phyloP scores from a whole-genome alignment of 2,329 filamentous ascomycete genomes.

The Tolypocladium endophyticum region DNA sequence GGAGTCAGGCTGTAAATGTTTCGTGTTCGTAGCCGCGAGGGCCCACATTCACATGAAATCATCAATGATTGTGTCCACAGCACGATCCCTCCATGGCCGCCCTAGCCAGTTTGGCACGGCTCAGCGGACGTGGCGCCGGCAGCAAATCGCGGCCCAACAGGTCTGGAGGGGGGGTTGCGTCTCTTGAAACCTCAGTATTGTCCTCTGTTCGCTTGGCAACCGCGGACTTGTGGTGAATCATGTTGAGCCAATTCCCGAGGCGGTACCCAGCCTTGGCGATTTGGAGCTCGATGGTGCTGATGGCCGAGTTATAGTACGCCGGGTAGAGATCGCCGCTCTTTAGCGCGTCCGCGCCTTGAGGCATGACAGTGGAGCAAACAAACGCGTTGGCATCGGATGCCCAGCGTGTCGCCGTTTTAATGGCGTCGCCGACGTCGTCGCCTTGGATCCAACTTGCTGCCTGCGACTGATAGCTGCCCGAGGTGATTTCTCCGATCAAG shows the following conservation, averaged over 20 bases:
- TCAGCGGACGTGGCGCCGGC: slow-evolving; percentile 12
- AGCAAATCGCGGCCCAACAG: slow-evolving; percentile 13
- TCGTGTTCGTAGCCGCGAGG: too few relatives aligned
- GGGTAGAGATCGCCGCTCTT: slow-evolving; percentile 27
- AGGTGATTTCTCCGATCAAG: slow-evolving; percentile 23
- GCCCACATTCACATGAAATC: background rate
- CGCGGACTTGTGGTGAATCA: slow-evolving; percentile 9
- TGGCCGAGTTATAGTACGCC: slow-evolving; percentile 26
- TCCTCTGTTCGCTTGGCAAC: slow-evolving; percentile 9
- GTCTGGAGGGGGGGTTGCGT: slow-evolving; percentile 7
- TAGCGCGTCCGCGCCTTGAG: slow-evolving; percentile 24
- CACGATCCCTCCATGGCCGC: slow-evolving; percentile 12
- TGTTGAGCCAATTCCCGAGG: slow-evolving; percentile 19
- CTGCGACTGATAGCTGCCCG: slow-evolving; percentile 23
- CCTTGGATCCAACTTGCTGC: slow-evolving; percentile 24
- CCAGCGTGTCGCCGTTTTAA: slow-evolving; percentile 24
- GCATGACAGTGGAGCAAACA: slow-evolving; percentile 32
- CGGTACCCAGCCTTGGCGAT: slow-evolving; percentile 33
- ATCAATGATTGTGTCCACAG: slow-evolving; percentile 3
- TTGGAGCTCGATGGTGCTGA: slow-evolving; percentile 29
- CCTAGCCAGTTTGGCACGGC: slow-evolving; percentile 15
- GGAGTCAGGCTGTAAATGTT: too few relatives aligned
- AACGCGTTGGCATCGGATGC: slow-evolving; percentile 29
- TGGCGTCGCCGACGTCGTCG: slow-evolving; percentile 19
- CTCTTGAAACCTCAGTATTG: background rate